Evolutionary conservation across 768 basidiomycete genomes (phyloP).

Genomic region (Tulasnella sp.): DNA sequence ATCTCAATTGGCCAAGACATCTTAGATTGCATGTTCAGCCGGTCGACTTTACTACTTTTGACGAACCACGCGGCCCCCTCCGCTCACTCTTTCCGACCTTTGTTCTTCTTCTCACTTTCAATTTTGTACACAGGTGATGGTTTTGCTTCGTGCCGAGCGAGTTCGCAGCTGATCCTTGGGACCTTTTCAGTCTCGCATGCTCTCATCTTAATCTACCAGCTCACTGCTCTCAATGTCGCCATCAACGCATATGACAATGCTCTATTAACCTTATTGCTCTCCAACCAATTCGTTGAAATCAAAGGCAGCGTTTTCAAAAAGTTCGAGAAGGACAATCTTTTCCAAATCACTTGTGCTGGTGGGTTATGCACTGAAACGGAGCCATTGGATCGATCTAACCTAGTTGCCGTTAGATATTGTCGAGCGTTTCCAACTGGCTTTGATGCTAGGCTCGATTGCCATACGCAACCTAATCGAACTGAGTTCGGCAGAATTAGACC

Average conservation of each 20-base stretch:
- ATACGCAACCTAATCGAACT: slow-evolving; percentile 95
- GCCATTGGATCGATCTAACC: neutral
- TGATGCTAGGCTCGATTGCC: slow-evolving; percentile 91
- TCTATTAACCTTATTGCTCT: slow-evolving; percentile 88
- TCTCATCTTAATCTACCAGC: slow-evolving; percentile 94
- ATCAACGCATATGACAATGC: slow-evolving; percentile 98
- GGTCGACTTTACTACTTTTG: slow-evolving; percentile 79
- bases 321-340: slow-evolving; percentile 98
- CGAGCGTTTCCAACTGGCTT: slow-evolving; percentile 87
- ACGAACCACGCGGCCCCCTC: slow-evolving; percentile 65
- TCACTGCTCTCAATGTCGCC: slow-evolving; percentile 93
- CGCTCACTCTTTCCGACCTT: slow-evolving; percentile 71
- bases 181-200: slow-evolving; percentile 73
- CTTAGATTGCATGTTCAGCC: slow-evolving; percentile 92
- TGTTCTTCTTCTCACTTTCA: slow-evolving; percentile 82
- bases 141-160: slow-evolving; percentile 13
- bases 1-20: slow-evolving; percentile 98
- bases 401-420: slow-evolving; percentile 73
- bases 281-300: slow-evolving; percentile 99
- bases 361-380: slow-evolving; percentile 36
- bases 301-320: slow-evolving; percentile 99
- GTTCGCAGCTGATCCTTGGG: neutral
- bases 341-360: slow-evolving; percentile 99
- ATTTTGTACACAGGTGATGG: slow-evolving; percentile 77
- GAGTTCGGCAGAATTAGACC: slow-evolving; percentile 85